Evolutionary conservation across 108 stramenopile genomes (phyloP).

Genomic region (Schizochytrium sp.): DNA sequence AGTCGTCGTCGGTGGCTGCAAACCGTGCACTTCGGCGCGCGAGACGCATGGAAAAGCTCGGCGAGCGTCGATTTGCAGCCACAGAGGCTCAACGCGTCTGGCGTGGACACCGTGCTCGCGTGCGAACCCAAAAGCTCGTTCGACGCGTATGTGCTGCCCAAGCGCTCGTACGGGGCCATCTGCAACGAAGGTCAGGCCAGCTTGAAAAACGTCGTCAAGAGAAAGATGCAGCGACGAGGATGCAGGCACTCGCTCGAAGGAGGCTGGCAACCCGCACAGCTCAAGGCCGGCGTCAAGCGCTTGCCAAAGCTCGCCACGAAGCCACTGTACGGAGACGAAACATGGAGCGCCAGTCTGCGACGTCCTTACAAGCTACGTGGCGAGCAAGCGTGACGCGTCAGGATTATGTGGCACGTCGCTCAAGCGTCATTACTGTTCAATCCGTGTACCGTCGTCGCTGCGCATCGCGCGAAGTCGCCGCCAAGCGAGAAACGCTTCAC

Average conservation of each 20-base stretch:
- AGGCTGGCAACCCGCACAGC: not conserved
- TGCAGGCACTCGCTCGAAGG: not conserved
- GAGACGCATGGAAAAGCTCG: not conserved
- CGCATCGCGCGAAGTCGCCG: not conserved
- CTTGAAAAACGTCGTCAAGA: not conserved
- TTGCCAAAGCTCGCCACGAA: not conserved
- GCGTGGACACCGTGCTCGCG: not conserved
- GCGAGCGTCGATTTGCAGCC: not conserved
- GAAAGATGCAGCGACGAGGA: not conserved
- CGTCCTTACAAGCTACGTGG: not conserved
- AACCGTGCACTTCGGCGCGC: not conserved
- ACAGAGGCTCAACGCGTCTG: not conserved
- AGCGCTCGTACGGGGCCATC: not conserved
- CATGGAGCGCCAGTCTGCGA: not conserved
- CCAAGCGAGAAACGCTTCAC: not conserved
- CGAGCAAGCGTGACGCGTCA: not conserved
- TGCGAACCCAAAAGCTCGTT: not conserved
- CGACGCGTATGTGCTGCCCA: not conserved
- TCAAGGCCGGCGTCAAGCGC: not conserved
- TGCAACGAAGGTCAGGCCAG: not conserved
- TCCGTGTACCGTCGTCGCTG: not conserved
- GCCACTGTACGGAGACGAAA: not conserved
- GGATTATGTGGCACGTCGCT: not conserved
- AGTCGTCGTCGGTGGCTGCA: not conserved
- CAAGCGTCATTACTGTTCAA: not conserved